Evolutionary conservation across 495 filamentous ascomycete species (phyloP), one percentile per base, ranked within the genome.

Genomic region (Penicillium daleae): DNA sequence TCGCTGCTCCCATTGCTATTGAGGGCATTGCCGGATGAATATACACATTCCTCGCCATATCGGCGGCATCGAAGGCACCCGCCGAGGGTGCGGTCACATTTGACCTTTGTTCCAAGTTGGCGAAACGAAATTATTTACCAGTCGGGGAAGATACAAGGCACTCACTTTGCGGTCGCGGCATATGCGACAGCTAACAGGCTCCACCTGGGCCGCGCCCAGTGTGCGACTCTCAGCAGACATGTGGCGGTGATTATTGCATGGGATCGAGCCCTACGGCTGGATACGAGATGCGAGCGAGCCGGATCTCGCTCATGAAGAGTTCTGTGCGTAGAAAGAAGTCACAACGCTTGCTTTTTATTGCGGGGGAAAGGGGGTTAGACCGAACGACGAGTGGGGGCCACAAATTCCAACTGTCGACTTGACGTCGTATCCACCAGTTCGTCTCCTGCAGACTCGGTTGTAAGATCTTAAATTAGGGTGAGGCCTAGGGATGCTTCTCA

Each of bases 101-200:
- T 50, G 12, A 50, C 46, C 46, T 50, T 48, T 46, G 24, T 50
- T 50, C n/a, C 46, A 27, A 50, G 46, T 50, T 29, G 46, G 46
- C 24, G 12, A 50, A 50, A 50, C 8, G 46, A 15, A 50, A 50
- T 29, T 50, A 50, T 29, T 50, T 26, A 50, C 26, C 46, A 24
- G 13, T 50, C 46, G 24, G 46, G 24, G 46, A 13, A 50, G 24
- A 46, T 21, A 24, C 26, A 5, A 50, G 24, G 24, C 22, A 50
- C 46, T 50, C 46, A 50, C 46, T 29, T 50, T 50, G 46, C 46
- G 46, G 46, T 50, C 24, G 46, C 46, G 46, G 46, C 46, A 50
- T 24, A 50, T 50, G 6, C 46, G 46, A 29, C 46, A 50, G 46
- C 46, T 50, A 27, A 50, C 46, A 17, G 46, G 24, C 46, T 50